These are phyloP conservation scores for Silene uniflora DNA, from an alignment of 148 eudicot species.

Conservation along the genomic window DNA sequence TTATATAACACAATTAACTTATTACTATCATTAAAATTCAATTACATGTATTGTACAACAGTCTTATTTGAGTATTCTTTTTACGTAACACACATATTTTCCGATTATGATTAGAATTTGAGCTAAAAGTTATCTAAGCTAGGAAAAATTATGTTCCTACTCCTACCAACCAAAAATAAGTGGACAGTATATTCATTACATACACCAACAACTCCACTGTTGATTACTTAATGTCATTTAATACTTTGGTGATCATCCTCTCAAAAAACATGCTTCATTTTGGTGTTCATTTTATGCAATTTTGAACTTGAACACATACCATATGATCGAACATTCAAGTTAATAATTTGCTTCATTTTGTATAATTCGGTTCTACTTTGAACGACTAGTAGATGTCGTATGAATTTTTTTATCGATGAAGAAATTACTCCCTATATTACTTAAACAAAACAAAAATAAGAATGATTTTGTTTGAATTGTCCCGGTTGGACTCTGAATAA, in stretches of 20 bases:
- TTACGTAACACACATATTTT: background rate
- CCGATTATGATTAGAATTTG: too few species aligned
- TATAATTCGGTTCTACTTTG: too few species aligned
- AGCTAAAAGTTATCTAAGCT: background rate
- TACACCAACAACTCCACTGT: constrained; percentile 33
- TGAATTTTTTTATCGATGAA: background rate
- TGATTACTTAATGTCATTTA: constrained; percentile 21
- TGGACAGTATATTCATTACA: constrained; percentile 28
- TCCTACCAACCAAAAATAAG: constrained; percentile 21
- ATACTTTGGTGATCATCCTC: constrained; percentile 21
- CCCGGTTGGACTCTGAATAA: too few species aligned
- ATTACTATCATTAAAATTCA: too few species aligned
- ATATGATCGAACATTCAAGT: too few species aligned
- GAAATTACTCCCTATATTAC: too few species aligned
- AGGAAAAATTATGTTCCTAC: constrained; percentile 21
- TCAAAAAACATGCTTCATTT: constrained; percentile 14
- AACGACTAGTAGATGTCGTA: background rate
- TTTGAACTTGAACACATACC: too few species aligned
- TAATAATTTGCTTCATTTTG: too few species aligned
- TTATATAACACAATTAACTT: too few species aligned
- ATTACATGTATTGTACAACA: background rate
- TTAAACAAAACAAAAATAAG: background rate
- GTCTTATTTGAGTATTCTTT: background rate
- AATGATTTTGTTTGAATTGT: too few species aligned
- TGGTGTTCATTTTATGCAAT: too few species aligned